Evolutionary conservation across 306 rosid genomes (phyloP), one percentile per base, ranked within the genome.

Genomic region (Rubus idaeus): DNA sequence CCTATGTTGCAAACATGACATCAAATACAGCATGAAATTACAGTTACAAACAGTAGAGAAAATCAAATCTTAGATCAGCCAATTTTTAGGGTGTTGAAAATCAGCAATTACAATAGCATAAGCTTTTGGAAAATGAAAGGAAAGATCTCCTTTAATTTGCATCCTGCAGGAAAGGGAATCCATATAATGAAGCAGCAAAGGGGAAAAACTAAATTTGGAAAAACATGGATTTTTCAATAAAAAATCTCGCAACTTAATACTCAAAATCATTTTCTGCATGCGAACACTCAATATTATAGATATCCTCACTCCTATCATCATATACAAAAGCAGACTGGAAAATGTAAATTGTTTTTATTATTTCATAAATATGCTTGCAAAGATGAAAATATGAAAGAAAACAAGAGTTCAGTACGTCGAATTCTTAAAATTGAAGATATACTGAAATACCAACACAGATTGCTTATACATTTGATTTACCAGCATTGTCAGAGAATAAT

Each of bases 61-160:
- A 49, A 4, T 70, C 40, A 39, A 39, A 52, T 16, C 53, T 18
- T 37, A 14, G n/a, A 39, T 63, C 41, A 63, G 67, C 7, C 6
- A 35, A 61, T 13, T 61, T 30, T 63, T 62, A 6, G n/a, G 68
- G 9, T 26, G 17, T 60, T 23, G 17, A 60, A 60, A 50, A 55
- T 55, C 26, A 55, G 61, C 61, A 23, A 21, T 23, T 3, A 21
- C n/a, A 58, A 3, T 21, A 58, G 16, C 12, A 58, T 10, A 58
- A 58, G 39, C 35, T 58, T 58, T 47, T 23, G 6, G 58, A n/a
- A 70, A 70, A 49, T 6, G 3, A 49, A 67, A 49, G 74, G 21
- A 70, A 47, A 23, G 44, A 49, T 30, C 21, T 70, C 74, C 44
- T 70, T 70, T 4, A n/a, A n/a, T n/a, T n/a, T n/a, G n/a, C n/a